A percentile compares a stretch with the other conserved stretches of the same genome.
Conservation (phyloP, 2,329 filamentous ascomycete genomes). For the Chaetomiaceae sp. region DNA sequence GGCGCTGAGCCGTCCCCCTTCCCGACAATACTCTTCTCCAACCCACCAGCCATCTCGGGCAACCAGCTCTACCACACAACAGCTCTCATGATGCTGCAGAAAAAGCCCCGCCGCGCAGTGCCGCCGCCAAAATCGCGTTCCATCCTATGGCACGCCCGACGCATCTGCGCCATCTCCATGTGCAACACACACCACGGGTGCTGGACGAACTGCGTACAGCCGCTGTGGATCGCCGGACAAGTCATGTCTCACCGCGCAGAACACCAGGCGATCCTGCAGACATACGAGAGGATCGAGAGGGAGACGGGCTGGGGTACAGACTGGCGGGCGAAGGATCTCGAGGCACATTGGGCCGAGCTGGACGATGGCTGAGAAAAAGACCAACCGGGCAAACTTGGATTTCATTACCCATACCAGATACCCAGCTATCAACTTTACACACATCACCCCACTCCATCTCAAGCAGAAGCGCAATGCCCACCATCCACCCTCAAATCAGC, state of each 20-base stretch:
- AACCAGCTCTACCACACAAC: conserved; percentile 3
- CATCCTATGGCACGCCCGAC: conserved; percentile 1
- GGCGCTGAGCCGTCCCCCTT: not conserved
- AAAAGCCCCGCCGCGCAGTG: not conserved
- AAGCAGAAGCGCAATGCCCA: not conserved
- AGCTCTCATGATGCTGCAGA: not conserved
- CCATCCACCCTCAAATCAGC: conserved; percentile 2
- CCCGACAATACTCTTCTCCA: not conserved
- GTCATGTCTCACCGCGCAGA: conserved; percentile 1
- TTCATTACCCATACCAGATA: no score
- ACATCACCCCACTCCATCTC: not conserved
- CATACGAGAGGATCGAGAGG: not conserved
- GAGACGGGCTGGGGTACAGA: not conserved
- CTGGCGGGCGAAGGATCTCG: not conserved
- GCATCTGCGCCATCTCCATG: not conserved
- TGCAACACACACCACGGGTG: not conserved
- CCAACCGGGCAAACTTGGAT: no score
- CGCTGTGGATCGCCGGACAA: not conserved
- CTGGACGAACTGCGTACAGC: not conserved
- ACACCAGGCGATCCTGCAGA: not conserved
- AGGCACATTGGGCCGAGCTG: not conserved
- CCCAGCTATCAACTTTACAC: no score
- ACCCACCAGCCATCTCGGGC: not conserved
- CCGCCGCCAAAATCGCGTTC: not conserved
- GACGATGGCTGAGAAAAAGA: not conserved